Percentiles rank a stretch among this genome's conserved stretches.
phyloP scores from a whole-genome alignment of 805 yeast genomes.

The Henningerozyma blattae region DNA sequence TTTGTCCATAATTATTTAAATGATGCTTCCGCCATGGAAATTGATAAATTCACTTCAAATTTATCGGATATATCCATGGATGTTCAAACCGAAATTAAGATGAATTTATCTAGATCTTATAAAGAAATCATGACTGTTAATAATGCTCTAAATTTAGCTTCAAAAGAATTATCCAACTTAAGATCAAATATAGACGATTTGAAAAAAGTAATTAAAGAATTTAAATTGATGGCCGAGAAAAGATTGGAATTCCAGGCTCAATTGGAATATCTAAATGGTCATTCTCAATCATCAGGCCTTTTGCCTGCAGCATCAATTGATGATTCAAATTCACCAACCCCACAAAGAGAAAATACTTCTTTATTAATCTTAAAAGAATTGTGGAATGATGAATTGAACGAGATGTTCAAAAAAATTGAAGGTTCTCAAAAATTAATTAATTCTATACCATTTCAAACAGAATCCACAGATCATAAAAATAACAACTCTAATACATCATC shows the following conservation, averaged over 20 bases:
- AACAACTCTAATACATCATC: background rate
- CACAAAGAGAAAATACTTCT: slow-evolving; percentile 47
- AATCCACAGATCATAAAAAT: background rate
- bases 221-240: slow-evolving; percentile 50
- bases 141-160: slow-evolving; percentile 49
- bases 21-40: slow-evolving; percentile 58
- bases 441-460: slow-evolving; percentile 3
- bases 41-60: slow-evolving; percentile 54
- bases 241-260: slow-evolving; percentile 30
- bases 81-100: slow-evolving; percentile 46
- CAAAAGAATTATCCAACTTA: slow-evolving; percentile 48
- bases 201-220: slow-evolving; percentile 44
- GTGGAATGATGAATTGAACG: slow-evolving; percentile 66
- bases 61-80: slow-evolving; percentile 36
- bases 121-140: slow-evolving; percentile 48
- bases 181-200: slow-evolving; percentile 50
- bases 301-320: slow-evolving; percentile 12
- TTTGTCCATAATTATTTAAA: slow-evolving; percentile 41
- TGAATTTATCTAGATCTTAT: slow-evolving; percentile 49
- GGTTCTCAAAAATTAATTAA: slow-evolving; percentile 75
- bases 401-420: slow-evolving; percentile 70
- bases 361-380: slow-evolving; percentile 62
- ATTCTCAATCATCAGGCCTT: slow-evolving; percentile 7
- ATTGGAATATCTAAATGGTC: background rate
- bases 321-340: slow-evolving; percentile 1